These are phyloP conservation scores for Mycena rosella DNA, from an alignment of 768 basidiomycete species.

Conservation along the genomic window DNA sequence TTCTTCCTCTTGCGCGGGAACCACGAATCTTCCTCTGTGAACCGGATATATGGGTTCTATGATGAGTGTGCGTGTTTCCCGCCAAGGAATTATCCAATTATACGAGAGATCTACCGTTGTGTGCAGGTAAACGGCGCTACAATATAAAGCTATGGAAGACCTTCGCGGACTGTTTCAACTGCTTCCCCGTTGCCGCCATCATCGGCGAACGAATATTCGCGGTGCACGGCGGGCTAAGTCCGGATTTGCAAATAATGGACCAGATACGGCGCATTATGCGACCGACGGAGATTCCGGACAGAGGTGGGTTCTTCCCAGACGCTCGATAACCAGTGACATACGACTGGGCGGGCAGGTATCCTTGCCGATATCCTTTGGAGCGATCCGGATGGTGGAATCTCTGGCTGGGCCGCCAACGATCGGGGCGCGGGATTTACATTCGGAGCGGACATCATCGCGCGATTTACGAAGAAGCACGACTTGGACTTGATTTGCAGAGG, in stretches of 20 bases:
- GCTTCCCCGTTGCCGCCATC: conserved; percentile 97
- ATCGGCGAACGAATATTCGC: conserved; percentile 99
- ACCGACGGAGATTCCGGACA: conserved; percentile 98
- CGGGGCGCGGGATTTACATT: conserved; percentile 99
- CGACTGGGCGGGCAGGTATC: conserved; percentile 66
- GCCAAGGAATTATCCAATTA: too few relatives aligned
- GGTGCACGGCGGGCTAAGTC: conserved; percentile 98
- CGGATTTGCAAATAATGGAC: conserved; percentile 98
- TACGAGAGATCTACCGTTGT: neutral
- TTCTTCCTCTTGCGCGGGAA: conserved; percentile 99
- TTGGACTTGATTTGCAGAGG: conserved; percentile 99
- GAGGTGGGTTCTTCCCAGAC: conserved; percentile 65
- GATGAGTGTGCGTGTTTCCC: conserved; percentile 87
- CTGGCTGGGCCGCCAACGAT: conserved; percentile 99
- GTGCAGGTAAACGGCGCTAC: conserved; percentile 99
- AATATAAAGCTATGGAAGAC: conserved; percentile 99
- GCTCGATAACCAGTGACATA: conserved; percentile 2
- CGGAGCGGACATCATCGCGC: conserved; percentile 96
- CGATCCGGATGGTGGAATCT: conserved; percentile 99
- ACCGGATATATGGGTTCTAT: conserved; percentile 99
- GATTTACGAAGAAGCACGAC: conserved; percentile 99
- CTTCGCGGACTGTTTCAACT: conserved; percentile 99
- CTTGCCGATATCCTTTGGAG: conserved; percentile 98
- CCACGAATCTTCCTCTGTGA: conserved; percentile 99
- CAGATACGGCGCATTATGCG: conserved; percentile 99